Percentiles rank a stretch among this genome's conserved stretches.
Conservation (phyloP, 768 basidiomycete species). For the Boletus rubropictus region DNA sequence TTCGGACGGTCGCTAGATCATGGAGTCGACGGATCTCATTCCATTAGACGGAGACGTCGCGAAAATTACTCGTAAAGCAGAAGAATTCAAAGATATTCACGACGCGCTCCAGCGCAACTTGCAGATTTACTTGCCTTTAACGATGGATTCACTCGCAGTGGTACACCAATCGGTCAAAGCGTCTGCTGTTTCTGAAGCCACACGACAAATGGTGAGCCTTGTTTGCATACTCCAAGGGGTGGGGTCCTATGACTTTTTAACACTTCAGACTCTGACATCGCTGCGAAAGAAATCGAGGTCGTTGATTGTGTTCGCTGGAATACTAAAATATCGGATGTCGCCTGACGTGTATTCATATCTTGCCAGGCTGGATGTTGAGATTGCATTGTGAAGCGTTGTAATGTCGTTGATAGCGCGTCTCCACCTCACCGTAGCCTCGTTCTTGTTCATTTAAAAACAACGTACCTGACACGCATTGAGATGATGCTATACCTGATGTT, state of each 20-base stretch:
- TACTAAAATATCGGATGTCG: slow-evolving; percentile 84
- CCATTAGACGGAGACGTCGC: slow-evolving; percentile 82
- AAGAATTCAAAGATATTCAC: slow-evolving; percentile 84
- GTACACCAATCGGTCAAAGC: slow-evolving; percentile 75
- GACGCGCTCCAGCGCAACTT: slow-evolving; percentile 86
- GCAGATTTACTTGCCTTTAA: slow-evolving; percentile 78
- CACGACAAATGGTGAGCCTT: slow-evolving; percentile 62
- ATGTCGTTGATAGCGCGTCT: not conserved
- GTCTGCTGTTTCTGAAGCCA: slow-evolving; percentile 65
- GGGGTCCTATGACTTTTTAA: slow-evolving; percentile 26
- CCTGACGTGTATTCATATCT: slow-evolving; percentile 87
- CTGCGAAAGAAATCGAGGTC: slow-evolving; percentile 78
- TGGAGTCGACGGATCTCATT: slow-evolving; percentile 82
- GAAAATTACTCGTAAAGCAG: slow-evolving; percentile 78
- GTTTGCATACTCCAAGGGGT: slow-evolving; percentile 6
- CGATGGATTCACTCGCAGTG: slow-evolving; percentile 87
- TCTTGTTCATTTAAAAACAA: slow-evolving; percentile 3
- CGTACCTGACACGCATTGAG: slow-evolving; percentile 14
- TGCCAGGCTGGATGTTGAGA: slow-evolving; percentile 79
- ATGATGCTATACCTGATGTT: not conserved
- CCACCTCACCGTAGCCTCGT: not conserved
- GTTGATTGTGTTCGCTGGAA: slow-evolving; percentile 83
- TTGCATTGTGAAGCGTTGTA: slow-evolving; percentile 47
- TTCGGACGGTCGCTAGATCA: slow-evolving; percentile 44
- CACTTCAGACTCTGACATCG: slow-evolving; percentile 47